Evolutionary conservation across 495 filamentous ascomycete species (phyloP), one percentile per base, ranked within the genome.

Genomic region (Patellaria atrata): DNA sequence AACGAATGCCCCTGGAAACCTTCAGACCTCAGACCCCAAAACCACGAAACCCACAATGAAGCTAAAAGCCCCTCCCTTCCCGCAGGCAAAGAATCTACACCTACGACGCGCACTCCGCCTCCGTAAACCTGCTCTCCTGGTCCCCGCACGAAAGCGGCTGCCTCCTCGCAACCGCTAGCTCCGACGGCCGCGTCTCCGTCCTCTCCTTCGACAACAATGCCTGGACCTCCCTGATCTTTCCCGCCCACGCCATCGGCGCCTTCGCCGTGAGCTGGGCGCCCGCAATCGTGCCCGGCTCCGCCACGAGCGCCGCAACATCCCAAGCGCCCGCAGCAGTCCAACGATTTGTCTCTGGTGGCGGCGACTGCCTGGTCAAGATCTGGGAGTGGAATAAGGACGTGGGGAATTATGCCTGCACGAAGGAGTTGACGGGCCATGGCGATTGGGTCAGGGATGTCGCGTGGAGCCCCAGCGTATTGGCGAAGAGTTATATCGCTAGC

Each of bases 391-490:
- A 18, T 10, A 35, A 41, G 2, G 68, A 78, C 38, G 52, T 58
- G 21, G 63, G 64, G 33, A 60, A 57, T 18, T 82, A 79, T 52
- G 60, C 44, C 46, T 53, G 58, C 52, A 38, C 64, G 44, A 33
- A 55, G 19, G 70, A 70, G 45, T 66, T 76, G 34, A 51, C 60
- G 4, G 89, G 89, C 45, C 89, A 99, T 57, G 76, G 74, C 0
- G 89, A 96, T 63, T 99, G 89, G 89, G 89, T 99, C 31, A 79
- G 89, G 30, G 91, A 99, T 54, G 89, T 99, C 5, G 82, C 87
- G 10, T 96, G 91, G 91, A 79, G 78, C 28, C 89, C 89, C 5
- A 91, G 82, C 35, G 79, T 96, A 28, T 66, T 96, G 40, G 78
- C 80, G 51, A 96, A 92, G 67, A 76, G 73, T 28, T 99, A 99